A percentile compares a stretch with the other conserved stretches of the same genome.
These are phyloP conservation scores for Chlorella sp. DNA, from an alignment of 139 green algal genomes.

Conservation along the genomic window DNA sequence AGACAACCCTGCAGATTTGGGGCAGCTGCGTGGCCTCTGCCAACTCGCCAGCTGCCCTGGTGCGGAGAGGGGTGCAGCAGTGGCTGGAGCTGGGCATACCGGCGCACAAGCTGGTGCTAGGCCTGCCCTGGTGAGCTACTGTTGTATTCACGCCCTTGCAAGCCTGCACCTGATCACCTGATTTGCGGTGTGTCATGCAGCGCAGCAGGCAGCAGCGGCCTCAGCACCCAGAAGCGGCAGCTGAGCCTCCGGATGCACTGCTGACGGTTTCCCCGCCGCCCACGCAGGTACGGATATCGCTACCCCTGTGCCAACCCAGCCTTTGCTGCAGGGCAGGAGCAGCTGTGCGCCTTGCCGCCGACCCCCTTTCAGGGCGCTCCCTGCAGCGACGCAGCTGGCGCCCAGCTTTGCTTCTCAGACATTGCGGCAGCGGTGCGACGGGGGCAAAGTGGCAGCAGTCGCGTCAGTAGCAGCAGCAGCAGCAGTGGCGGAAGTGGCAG, in stretches of 20 bases:
- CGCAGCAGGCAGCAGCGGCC: no score
- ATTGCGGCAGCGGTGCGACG: slow-evolving; percentile 16
- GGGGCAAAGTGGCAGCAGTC: background rate
- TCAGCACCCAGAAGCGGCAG: no score
- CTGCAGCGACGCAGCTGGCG: slow-evolving; percentile 62
- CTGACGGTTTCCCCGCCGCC: no score
- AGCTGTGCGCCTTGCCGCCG: slow-evolving; percentile 45
- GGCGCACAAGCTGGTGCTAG: slow-evolving; percentile 60
- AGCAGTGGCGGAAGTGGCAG: background rate
- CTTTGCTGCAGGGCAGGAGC: background rate
- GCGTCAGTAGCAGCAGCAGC: background rate
- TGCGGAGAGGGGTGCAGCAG: slow-evolving; percentile 43
- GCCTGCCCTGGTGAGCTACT: slow-evolving; percentile 60
- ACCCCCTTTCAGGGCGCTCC: slow-evolving; percentile 38
- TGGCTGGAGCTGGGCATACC: slow-evolving; percentile 54
- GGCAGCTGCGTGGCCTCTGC: slow-evolving; percentile 59
- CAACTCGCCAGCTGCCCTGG: slow-evolving; percentile 55
- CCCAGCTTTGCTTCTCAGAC: slow-evolving; percentile 44
- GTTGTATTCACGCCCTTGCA: background rate
- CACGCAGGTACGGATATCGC: slow-evolving; percentile 57
- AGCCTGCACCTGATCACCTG: no score
- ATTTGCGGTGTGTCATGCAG: no score
- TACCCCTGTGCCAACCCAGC: slow-evolving; percentile 50
- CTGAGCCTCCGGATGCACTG: no score
- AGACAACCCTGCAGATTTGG: slow-evolving; percentile 41